A percentile compares a stretch with the other conserved stretches of the same genome.
phyloP scores from a whole-genome alignment of 1,284 basidiomycete species.

The Irpex lacteus region DNA sequence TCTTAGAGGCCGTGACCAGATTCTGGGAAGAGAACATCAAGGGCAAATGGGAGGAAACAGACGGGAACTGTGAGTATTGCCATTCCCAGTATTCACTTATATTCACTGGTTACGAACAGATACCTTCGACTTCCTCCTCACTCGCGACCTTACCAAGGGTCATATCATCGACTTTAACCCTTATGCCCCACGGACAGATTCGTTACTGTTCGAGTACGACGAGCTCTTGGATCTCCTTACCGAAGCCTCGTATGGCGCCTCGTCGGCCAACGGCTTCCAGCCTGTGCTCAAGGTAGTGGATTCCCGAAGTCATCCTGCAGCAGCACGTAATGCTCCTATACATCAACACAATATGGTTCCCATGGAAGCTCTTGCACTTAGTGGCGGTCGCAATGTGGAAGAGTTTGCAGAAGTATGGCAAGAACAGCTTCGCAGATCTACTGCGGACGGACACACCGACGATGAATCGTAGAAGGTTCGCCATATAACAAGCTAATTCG shows the following conservation, averaged over 20 bases:
- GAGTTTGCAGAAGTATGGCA: constrained; percentile 75
- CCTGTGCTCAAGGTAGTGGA: constrained; percentile 73
- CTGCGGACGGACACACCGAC: constrained; percentile 7
- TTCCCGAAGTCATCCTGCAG: constrained; percentile 66
- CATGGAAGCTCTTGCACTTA: constrained; percentile 79
- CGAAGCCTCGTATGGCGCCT: constrained; percentile 6
- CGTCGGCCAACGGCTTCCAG: neutral
- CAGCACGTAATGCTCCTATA: constrained; percentile 63
- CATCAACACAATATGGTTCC: constrained; percentile 93
- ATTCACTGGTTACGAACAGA: constrained; percentile 45
- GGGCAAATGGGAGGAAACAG: constrained; percentile 51
- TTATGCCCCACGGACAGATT: constrained; percentile 81
- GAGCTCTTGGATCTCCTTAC: constrained; percentile 56
- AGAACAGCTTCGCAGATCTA: constrained; percentile 50
- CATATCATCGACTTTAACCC: constrained; percentile 92
- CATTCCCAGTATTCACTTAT: neutral
- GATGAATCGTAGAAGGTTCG: neutral
- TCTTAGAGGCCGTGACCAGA: constrained; percentile 49
- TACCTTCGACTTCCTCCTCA: constrained; percentile 84
- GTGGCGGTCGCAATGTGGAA: constrained; percentile 67
- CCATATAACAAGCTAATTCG: neutral
- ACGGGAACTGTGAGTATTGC: constrained; percentile 61
- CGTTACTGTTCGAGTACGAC: constrained; percentile 83
- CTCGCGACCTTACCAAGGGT: constrained; percentile 70
- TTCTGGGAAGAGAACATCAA: constrained; percentile 74